Conservation (phyloP, 2,329 filamentous ascomycete species). For the Phaeomoniella chlamydospora region DNA sequence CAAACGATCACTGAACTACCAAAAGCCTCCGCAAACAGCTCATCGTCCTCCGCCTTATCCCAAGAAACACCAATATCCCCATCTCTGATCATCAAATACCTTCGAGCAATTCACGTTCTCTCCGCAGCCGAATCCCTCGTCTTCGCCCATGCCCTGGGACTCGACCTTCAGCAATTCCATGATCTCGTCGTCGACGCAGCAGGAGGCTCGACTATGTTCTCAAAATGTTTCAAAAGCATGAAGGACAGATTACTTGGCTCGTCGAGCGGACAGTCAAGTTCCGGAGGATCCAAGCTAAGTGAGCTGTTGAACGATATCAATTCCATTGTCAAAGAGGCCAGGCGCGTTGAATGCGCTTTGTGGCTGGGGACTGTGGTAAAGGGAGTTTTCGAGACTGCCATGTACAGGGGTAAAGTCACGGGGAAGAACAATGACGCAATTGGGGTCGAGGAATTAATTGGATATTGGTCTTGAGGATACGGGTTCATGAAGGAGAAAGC, state of each 20-base stretch:
- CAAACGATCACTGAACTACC: constrained; percentile 22
- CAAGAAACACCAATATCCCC: not conserved
- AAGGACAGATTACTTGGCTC: not conserved
- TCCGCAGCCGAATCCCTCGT: constrained; percentile 32
- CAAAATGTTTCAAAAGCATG: constrained; percentile 11
- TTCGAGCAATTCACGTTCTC: constrained; percentile 32
- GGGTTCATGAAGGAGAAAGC: too few species aligned
- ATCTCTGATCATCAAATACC: constrained; percentile 5
- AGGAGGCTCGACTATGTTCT: constrained; percentile 30
- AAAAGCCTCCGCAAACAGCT: constrained; percentile 16
- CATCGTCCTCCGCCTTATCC: not conserved
- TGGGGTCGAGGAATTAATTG: too few species aligned
- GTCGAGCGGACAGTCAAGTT: not conserved
- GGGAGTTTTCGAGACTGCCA: not conserved
- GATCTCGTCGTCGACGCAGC: constrained; percentile 32
- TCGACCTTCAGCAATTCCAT: constrained; percentile 30
- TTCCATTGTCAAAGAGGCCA: not conserved
- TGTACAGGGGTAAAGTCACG: not conserved
- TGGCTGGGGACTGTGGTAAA: not conserved
- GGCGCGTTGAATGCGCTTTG: not conserved
- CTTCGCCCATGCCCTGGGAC: constrained; percentile 29
- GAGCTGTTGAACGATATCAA: not conserved
- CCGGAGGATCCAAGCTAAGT: not conserved
- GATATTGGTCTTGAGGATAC: too few species aligned
- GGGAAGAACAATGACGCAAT: too few species aligned